Evolutionary conservation across 2,329 filamentous ascomycete genomes (phyloP).

Genomic region (Hypoxylon sp.): DNA sequence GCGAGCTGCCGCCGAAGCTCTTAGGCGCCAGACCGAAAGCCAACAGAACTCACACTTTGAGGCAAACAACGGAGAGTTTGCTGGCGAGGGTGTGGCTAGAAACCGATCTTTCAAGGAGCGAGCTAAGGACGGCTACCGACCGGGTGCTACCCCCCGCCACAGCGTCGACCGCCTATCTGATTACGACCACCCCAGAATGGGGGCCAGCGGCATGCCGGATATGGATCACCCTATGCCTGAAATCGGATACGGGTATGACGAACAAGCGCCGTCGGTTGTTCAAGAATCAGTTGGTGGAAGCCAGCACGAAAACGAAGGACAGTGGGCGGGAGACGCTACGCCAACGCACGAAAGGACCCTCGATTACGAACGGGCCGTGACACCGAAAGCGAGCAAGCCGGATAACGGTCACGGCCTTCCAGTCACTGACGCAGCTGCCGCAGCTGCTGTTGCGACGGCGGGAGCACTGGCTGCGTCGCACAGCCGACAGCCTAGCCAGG

Average conservation of each 20-base stretch:
- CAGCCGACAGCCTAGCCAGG: constrained; percentile 63
- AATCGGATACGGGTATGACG: constrained; percentile 70
- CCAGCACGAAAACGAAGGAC: constrained; percentile 39
- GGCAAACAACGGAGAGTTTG: constrained; percentile 50
- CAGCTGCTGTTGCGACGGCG: constrained; percentile 61
- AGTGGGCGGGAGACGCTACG: constrained; percentile 46
- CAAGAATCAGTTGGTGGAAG: constrained; percentile 72
- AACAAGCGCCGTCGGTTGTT: constrained; percentile 82
- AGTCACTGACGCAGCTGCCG: constrained; percentile 57
- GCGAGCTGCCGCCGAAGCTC: constrained; percentile 57
- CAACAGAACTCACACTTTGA: constrained; percentile 48
- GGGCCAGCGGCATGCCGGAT: constrained; percentile 74
- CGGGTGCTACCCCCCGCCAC: constrained; percentile 64
- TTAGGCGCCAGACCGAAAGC: constrained; percentile 57
- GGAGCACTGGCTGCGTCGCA: constrained; percentile 56
- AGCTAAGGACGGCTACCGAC: constrained; percentile 63
- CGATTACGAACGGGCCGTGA: constrained; percentile 44
- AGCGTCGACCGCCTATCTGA: constrained; percentile 66
- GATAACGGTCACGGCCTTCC: constrained; percentile 53
- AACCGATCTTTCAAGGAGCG: constrained; percentile 74
- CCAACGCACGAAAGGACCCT: constrained; percentile 46
- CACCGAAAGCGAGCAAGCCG: constrained; percentile 41
- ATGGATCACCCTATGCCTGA: constrained; percentile 77
- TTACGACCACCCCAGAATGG: constrained; percentile 63
- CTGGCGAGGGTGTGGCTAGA: constrained; percentile 61